phyloP scores from a whole-genome alignment of 2,329 filamentous ascomycete species.

The Ophiostoma australiae region DNA sequence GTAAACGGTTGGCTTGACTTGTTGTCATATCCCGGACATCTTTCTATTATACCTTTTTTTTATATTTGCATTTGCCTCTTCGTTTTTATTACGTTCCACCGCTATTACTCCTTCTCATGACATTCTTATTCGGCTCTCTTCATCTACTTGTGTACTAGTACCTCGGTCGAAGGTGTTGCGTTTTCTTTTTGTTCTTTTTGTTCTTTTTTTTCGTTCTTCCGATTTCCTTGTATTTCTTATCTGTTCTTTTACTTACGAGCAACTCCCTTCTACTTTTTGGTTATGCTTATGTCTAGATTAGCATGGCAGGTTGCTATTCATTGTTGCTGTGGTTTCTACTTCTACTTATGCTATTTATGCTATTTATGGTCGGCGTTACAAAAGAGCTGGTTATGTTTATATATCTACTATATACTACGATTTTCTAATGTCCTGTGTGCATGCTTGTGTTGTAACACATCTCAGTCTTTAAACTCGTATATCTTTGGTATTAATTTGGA shows the following conservation, averaged over 20 bases:
- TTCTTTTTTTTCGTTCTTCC: background rate
- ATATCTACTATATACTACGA: constrained; percentile 6
- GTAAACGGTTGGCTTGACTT: constrained; percentile 25
- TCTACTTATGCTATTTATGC: background rate
- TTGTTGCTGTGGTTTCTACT: background rate
- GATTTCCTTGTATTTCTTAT: background rate
- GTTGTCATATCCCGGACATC: background rate
- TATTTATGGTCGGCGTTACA: constrained; percentile 12
- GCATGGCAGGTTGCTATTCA: constrained; percentile 6
- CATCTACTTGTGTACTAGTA: background rate
- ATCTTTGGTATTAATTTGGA: background rate
- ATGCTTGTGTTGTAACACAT: background rate
- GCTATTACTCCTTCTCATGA: background rate
- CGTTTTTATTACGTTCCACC: background rate
- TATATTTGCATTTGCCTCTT: background rate
- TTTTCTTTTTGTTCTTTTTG: background rate
- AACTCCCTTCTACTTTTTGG: background rate
- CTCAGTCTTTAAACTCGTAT: background rate
- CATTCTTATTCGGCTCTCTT: background rate
- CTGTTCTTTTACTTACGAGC: background rate
- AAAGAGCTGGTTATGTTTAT: constrained; percentile 16
- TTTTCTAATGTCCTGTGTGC: background rate
- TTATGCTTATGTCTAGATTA: constrained; percentile 11
- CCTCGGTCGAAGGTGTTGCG: background rate
- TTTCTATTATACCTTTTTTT: background rate